A percentile compares a stretch with the other conserved stretches of the same genome.
Conservation (phyloP, 805 yeast species). For the Candida orba region DNA sequence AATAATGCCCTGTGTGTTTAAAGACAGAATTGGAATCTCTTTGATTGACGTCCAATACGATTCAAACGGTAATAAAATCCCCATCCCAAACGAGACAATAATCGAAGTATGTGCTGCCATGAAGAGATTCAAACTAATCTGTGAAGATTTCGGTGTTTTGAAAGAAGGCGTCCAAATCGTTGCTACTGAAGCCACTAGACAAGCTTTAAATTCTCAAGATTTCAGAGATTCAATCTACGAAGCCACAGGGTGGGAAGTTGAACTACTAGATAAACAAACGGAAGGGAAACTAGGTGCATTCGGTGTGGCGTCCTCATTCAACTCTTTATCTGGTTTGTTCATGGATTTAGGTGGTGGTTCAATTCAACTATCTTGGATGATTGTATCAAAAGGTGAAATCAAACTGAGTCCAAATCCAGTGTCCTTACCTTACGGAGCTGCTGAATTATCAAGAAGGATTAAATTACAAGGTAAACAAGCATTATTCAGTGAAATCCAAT, state of each 20-base stretch:
- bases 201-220: constrained; percentile 56
- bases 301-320: constrained; percentile 70
- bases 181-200: constrained; percentile 70
- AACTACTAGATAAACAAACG: constrained; percentile 49
- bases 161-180: constrained; percentile 54
- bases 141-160: constrained; percentile 69
- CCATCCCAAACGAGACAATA: constrained; percentile 52
- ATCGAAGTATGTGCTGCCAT: constrained; percentile 55
- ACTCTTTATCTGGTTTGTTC: constrained; percentile 57
- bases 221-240: constrained; percentile 47
- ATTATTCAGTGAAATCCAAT: constrained; percentile 46
- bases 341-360: constrained; percentile 73
- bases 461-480: constrained; percentile 41
- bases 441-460: constrained; percentile 52
- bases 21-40: constrained; percentile 65
- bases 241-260: constrained; percentile 63
- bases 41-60: constrained; percentile 54
- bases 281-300: constrained; percentile 64
- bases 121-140: constrained; percentile 59
- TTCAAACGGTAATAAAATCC: constrained; percentile 34
- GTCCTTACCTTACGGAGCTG: constrained; percentile 69
- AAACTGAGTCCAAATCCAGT: constrained; percentile 50
- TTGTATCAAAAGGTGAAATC: constrained; percentile 47
- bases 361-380: constrained; percentile 64
- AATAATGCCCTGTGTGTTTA: constrained; percentile 71